Percentiles rank a stretch among this genome's conserved stretches.
Conservation (phyloP, 2,329 filamentous ascomycete species). For the Ophiostoma pallidulum region DNA sequence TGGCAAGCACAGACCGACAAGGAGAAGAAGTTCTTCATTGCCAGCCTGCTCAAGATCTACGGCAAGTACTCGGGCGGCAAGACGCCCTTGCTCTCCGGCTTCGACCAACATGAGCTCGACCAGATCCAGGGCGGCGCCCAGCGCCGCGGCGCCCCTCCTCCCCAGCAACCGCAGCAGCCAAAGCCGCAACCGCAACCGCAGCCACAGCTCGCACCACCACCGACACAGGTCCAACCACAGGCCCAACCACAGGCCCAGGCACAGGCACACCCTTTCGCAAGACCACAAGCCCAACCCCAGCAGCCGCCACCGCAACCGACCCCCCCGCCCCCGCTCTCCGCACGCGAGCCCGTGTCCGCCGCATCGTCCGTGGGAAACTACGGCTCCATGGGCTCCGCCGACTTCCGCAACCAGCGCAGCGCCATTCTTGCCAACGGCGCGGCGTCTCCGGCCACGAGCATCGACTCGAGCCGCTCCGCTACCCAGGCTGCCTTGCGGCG, state of each 20-base stretch:
- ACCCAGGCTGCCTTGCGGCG: slow-evolving; percentile 35
- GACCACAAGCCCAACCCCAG: slow-evolving; percentile 16
- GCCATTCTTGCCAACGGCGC: slow-evolving; percentile 23
- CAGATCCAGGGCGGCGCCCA: slow-evolving; percentile 54
- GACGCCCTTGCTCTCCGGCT: slow-evolving; percentile 68
- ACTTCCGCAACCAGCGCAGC: slow-evolving; percentile 21
- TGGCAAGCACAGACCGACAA: slow-evolving; percentile 91
- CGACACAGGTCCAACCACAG: slow-evolving; percentile 5
- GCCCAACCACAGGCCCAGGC: neutral
- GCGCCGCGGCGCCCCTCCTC: slow-evolving; percentile 29
- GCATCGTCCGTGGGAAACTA: slow-evolving; percentile 13
- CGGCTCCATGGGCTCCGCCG: slow-evolving; percentile 12
- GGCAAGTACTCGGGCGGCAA: slow-evolving; percentile 90
- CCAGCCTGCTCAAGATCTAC: slow-evolving; percentile 91
- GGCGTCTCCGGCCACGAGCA: slow-evolving; percentile 41
- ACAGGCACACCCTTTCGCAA: slow-evolving; percentile 2
- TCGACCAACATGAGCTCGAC: slow-evolving; percentile 70
- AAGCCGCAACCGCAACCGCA: neutral
- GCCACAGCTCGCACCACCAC: neutral
- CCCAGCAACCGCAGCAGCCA: slow-evolving; percentile 13
- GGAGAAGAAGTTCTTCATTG: slow-evolving; percentile 98
- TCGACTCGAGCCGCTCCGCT: slow-evolving; percentile 38
- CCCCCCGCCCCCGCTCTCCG: slow-evolving; percentile 19
- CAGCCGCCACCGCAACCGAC: slow-evolving; percentile 2
- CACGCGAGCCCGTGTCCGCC: slow-evolving; percentile 15